These are phyloP conservation scores for Hymenoscyphus scutula DNA, from an alignment of 2,329 filamentous ascomycete species.

Conservation along the genomic window DNA sequence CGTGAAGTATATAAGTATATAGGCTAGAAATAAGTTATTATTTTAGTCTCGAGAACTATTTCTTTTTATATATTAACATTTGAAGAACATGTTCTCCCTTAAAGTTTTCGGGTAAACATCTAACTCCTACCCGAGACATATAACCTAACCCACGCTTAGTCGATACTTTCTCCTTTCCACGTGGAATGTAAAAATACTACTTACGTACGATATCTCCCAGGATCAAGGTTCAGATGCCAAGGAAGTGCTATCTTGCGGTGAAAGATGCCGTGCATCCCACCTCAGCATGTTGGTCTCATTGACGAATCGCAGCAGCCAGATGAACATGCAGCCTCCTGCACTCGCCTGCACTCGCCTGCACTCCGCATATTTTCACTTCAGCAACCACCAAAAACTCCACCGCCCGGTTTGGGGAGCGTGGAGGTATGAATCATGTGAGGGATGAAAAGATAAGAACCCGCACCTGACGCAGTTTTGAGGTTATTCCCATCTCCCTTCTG, in stretches of 20 bases:
- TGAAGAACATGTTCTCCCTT: neutral
- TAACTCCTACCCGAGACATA: neutral
- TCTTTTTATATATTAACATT: too few species aligned
- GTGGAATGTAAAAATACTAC: neutral
- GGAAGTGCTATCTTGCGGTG: neutral
- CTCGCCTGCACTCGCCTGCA: constrained; percentile 16
- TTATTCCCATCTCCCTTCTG: constrained; percentile 1
- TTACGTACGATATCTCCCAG: too few species aligned
- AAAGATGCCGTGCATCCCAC: neutral
- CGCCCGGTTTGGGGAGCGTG: neutral
- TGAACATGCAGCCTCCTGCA: constrained; percentile 6
- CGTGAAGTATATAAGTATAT: too few species aligned
- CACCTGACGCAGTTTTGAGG: constrained; percentile 4
- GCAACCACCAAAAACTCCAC: constrained; percentile 6
- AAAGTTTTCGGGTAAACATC: neutral
- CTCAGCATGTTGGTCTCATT: neutral
- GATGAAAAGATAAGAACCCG: constrained; percentile 19
- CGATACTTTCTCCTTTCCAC: neutral
- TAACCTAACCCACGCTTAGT: neutral
- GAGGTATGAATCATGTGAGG: constrained; percentile 17
- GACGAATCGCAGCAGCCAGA: neutral
- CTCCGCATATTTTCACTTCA: constrained; percentile 7
- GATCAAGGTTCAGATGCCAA: neutral
- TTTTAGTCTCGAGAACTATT: too few species aligned
- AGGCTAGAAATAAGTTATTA: too few species aligned